phyloP scores from a whole-genome alignment of 306 rosid species.

The Styphnolobium japonicum region DNA sequence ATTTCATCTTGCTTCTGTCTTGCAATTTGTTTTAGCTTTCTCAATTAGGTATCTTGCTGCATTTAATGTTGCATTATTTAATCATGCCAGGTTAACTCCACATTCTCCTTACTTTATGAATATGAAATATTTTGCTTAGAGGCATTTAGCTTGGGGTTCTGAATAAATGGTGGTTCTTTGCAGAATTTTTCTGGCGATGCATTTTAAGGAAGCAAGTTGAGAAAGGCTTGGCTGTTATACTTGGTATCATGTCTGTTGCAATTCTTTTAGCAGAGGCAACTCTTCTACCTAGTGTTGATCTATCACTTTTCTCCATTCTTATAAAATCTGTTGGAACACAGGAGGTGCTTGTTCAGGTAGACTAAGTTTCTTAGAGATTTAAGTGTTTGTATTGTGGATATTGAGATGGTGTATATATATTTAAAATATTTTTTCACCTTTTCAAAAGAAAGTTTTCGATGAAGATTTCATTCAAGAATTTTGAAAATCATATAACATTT shows the following conservation, averaged over 20 bases:
- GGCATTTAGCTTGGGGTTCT: constrained; percentile 9
- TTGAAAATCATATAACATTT: constrained; percentile 6
- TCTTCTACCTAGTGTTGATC: constrained; percentile 74
- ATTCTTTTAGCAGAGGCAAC: constrained; percentile 99
- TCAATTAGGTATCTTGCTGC: neutral
- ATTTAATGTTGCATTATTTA: constrained; percentile 13
- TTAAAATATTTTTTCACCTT: neutral
- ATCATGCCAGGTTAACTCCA: constrained; percentile 5
- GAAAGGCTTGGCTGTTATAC: constrained; percentile 73
- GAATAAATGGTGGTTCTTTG: constrained; percentile 31
- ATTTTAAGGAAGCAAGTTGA: constrained; percentile 75
- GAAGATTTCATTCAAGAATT: neutral
- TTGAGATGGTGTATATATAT: neutral
- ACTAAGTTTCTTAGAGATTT: neutral
- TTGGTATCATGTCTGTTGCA: constrained; percentile 85
- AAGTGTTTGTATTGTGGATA: neutral
- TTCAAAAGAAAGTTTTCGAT: constrained; percentile 11
- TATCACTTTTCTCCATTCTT: constrained; percentile 90
- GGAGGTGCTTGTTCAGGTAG: constrained; percentile 93
- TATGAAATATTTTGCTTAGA: constrained; percentile 17
- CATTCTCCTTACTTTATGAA: neutral
- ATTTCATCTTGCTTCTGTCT: constrained; percentile 15
- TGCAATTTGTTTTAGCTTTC: neutral
- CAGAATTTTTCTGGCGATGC: constrained; percentile 95
- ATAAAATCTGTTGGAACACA: constrained; percentile 69